Evolutionary conservation across 78 protist species (phyloP), one percentile per base, ranked within the genome.

Genomic region (Dictyostelium brefeldianum): DNA sequence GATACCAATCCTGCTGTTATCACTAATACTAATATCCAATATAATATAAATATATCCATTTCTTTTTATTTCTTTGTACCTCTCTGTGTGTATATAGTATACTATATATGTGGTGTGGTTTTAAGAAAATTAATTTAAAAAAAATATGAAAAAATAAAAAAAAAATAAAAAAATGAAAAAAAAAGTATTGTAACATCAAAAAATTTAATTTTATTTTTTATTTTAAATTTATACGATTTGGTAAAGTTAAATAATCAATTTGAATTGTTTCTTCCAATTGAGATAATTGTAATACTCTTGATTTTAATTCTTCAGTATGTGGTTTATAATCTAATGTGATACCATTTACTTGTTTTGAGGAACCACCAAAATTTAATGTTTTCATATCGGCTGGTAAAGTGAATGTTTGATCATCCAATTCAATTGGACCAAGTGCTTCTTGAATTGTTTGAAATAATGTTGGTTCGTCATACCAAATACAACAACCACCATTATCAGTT

Each of bases 381-480:
- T 27, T 18, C 29, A 41, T 50, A 27, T 47, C 41, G 8, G 22
- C 78, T 20, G 78, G 83, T 20, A 87, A 51, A 31, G 62, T 29
- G 10, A 87, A 87, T 9, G 71, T 46, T 3, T 67, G 59, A 3
- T 22, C 65, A 25, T 80, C 43, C 43, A 87, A 77, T 65, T 77
- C 78, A 2, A 53, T n/a, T 46, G 93, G 93, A 47, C 69, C 67
- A 12, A 90, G 18, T 5, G 27, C 14, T 59, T 81, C 95, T 17
- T 41, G 31, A 17, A 90, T 80, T 8, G 62, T 50, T 7, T 31
- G 43, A 47, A 90, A 81, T 5, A 87, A 62, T 18, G 29, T 77
- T 25, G 91, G 96, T 51, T 96, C 97, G 83, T 96, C 94, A 71
- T 90, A 97, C 98, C 97, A 96, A 50, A 97, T 94, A 53, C 91